A percentile compares a stretch with the other conserved stretches of the same genome.
These are phyloP conservation scores for Amylostereum chailletii DNA, from an alignment of 1,284 basidiomycete species.

Conservation along the genomic window DNA sequence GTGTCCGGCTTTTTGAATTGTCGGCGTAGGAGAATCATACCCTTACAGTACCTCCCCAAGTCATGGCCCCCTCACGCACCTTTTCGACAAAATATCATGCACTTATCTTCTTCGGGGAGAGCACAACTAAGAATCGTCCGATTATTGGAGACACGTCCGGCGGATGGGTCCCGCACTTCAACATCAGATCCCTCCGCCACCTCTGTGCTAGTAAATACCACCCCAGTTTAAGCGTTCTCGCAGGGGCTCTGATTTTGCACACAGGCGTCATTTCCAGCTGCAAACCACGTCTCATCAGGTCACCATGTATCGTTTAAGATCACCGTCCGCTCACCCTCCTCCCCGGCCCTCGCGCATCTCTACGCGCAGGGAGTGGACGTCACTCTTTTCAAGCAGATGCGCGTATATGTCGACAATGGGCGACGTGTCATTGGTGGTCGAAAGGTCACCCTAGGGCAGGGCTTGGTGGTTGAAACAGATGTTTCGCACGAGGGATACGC, in stretches of 20 bases:
- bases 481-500: constrained; percentile 18
- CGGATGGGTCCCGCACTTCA: too few relatives aligned
- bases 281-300: too few relatives aligned
- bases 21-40: constrained; percentile 6
- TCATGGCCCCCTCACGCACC: constrained; percentile 25
- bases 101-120: too few relatives aligned
- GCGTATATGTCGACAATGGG: constrained; percentile 19
- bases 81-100: constrained; percentile 12
- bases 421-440: constrained; percentile 16
- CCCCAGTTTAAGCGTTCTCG: too few relatives aligned
- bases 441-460: constrained; percentile 18
- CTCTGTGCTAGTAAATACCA: too few relatives aligned
- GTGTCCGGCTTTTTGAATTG: constrained; percentile 10
- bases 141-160: too few relatives aligned
- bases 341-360: constrained; percentile 23
- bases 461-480: constrained; percentile 15
- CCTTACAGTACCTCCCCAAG: constrained; percentile 22
- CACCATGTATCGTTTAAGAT: too few relatives aligned
- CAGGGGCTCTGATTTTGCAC: too few relatives aligned
- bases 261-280: too few relatives aligned
- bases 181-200: too few relatives aligned
- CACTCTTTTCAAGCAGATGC: constrained; percentile 29
- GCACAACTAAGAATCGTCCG: too few relatives aligned
- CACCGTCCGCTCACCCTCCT: too few relatives aligned
- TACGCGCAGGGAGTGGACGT: constrained; percentile 26